Conservation (phyloP, 2,329 filamentous ascomycete genomes). For the Colletotrichum noveboracense region DNA sequence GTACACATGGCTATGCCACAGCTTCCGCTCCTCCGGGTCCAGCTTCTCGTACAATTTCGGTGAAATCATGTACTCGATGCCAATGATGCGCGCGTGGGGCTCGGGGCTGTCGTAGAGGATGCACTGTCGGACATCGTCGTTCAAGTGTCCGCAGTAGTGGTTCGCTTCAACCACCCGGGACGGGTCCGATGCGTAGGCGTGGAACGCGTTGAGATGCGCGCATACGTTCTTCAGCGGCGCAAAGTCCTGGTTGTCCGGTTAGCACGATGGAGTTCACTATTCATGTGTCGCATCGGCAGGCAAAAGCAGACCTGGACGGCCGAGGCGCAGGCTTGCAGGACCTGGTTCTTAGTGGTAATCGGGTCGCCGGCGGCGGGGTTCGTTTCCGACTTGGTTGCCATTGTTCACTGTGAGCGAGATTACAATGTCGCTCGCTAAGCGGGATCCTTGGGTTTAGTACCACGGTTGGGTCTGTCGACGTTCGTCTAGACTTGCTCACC, state of each 20-base stretch:
- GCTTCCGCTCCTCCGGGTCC: constrained; percentile 67
- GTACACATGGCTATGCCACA: constrained; percentile 81
- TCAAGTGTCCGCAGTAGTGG: constrained; percentile 84
- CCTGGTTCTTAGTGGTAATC: constrained; percentile 58
- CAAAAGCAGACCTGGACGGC: constrained; percentile 54
- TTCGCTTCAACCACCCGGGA: constrained; percentile 76
- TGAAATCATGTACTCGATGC: constrained; percentile 88
- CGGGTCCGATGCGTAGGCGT: constrained; percentile 78
- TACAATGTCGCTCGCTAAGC: background rate
- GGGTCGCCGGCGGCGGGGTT: constrained; percentile 46
- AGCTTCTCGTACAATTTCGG: constrained; percentile 71
- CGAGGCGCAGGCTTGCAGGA: constrained; percentile 66
- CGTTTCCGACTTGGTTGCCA: constrained; percentile 12
- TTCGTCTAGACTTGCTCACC: background rate
- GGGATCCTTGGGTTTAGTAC: background rate
- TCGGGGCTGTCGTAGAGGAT: constrained; percentile 79
- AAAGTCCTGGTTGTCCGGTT: constrained; percentile 57
- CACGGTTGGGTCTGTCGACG: background rate
- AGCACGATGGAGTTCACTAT: background rate
- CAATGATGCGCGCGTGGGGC: constrained; percentile 75
- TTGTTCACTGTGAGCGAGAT: background rate
- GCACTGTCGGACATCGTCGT: constrained; percentile 78
- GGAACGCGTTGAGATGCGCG: constrained; percentile 86
- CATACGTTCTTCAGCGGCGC: constrained; percentile 76
- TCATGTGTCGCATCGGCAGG: background rate